These are phyloP conservation scores for Phytomonas sp. DNA, from an alignment of 208 protist species.

Conservation along the genomic window DNA sequence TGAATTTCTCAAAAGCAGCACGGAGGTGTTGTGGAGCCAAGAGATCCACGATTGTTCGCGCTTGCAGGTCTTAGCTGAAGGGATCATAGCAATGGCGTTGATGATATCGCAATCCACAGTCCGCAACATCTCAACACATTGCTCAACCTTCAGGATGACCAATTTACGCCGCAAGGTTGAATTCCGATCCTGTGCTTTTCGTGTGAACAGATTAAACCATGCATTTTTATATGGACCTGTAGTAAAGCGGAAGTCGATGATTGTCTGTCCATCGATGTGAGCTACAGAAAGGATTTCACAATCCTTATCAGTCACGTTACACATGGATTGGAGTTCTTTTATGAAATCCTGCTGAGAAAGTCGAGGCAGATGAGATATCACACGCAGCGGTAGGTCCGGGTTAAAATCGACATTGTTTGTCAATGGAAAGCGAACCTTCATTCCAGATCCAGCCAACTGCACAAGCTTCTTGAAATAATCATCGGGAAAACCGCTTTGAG, in stretches of 20 bases:
- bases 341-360: constrained; percentile 72
- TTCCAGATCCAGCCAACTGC: constrained; percentile 33
- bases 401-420: constrained; percentile 41
- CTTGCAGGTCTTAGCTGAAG: constrained; percentile 66
- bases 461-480: constrained; percentile 63
- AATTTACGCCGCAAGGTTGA: constrained; percentile 77
- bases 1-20: constrained; percentile 66
- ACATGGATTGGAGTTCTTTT: constrained; percentile 53
- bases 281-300: constrained; percentile 55
- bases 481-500: constrained; percentile 53
- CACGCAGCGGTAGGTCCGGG: constrained; percentile 51
- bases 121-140: constrained; percentile 34
- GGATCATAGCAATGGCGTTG: constrained; percentile 50
- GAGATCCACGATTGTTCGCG: constrained; percentile 87
- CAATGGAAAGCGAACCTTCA: constrained; percentile 33
- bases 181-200: constrained; percentile 69
- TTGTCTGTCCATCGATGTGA: constrained; percentile 59
- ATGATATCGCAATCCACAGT: constrained; percentile 43
- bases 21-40: constrained; percentile 77
- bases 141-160: constrained; percentile 74
- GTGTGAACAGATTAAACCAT: constrained; percentile 68
- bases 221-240: constrained; percentile 31
- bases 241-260: constrained; percentile 67
- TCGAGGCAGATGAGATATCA: constrained; percentile 66
- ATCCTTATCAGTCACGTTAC: constrained; percentile 32